Evolutionary conservation across 2,329 filamentous ascomycete species (phyloP), one percentile per base, ranked within the genome.

Genomic region (Nigrograna mackinnonii): DNA sequence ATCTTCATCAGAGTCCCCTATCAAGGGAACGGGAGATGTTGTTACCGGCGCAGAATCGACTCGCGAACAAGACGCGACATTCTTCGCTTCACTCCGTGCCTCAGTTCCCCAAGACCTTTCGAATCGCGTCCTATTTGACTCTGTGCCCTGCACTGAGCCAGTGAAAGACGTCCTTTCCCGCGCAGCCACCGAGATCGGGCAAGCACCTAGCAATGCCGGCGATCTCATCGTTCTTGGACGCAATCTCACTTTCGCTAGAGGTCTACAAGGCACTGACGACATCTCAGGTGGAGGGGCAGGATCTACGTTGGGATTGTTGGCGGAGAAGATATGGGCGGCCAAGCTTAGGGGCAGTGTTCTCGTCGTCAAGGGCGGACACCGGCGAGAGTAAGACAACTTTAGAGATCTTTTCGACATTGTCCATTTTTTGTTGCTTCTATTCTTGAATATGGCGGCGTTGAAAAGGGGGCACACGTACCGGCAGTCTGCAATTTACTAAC

Each of bases 201-300:
- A 80, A 45, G 76, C 78, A 14, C 74, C 78, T 0, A 78, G 75
- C 58, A 89, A 88, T 53, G 83, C 83, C 0, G 87, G 87, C 2
- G 86, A 90, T 58, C 71, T 91, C 17, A 73, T 91, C 13, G 75
- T 91, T 1, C 70, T 89, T 11, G 87, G 86, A 0, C 74, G 85
- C 24, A 69, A 69, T 28, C n/a, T n/a, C 31, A 52, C 62, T 24
- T 47, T 46, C 1, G 44, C 58, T 38, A 69, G 46, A 24, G 35
- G 53, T 16, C 21, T 46, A 4, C 31, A 40, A 37, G 40, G n/a
- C 19, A 35, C 18, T 22, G 35, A 40, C 35, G 35, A 18, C 57
- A 37, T 44, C 54, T 11, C 24, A 11, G 11, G 11, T 28, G 12
- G 31, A 12, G 31, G 11, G 31, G 66, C 60, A 4, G 59, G 55